phyloP scores from a whole-genome alignment of 306 rosid species.

The Hippophae tibetana region DNA sequence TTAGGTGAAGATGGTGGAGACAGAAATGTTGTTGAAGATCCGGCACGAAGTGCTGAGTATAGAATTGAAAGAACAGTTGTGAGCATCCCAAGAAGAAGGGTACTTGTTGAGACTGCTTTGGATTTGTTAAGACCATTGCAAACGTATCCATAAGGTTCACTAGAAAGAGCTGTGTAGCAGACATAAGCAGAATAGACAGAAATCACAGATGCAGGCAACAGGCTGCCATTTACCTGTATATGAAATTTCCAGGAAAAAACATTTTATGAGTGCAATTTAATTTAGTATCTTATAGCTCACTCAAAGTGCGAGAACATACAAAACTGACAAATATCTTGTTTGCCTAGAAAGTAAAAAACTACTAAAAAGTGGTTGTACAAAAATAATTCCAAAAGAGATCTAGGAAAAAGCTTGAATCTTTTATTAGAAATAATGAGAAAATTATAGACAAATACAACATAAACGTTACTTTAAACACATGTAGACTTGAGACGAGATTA shows the following conservation, averaged over 20 bases:
- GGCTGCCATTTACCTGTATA: slow-evolving; percentile 87
- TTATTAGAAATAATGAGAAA: background rate
- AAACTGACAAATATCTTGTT: background rate
- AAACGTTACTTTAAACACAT: background rate
- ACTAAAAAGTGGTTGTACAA: too few species aligned
- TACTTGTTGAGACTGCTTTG: slow-evolving; percentile 50
- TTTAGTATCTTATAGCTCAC: background rate
- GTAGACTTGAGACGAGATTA: background rate
- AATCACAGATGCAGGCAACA: slow-evolving; percentile 91
- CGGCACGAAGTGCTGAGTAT: slow-evolving; percentile 94
- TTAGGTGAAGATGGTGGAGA: slow-evolving; percentile 88
- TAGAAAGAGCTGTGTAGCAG: slow-evolving; percentile 86
- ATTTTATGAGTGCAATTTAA: slow-evolving; percentile 2
- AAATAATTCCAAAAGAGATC: too few species aligned
- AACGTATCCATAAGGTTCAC: slow-evolving; percentile 71
- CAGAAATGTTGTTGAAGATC: slow-evolving; percentile 79
- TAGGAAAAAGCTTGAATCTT: background rate
- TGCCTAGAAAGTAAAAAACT: background rate
- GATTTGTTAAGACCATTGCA: slow-evolving; percentile 88
- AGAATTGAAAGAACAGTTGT: slow-evolving; percentile 81
- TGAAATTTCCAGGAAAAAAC: slow-evolving; percentile 15
- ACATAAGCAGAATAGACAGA: slow-evolving; percentile 79
- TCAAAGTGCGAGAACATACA: background rate
- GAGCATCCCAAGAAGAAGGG: slow-evolving; percentile 82
- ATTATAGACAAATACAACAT: background rate